phyloP scores from a whole-genome alignment of 805 yeast species.

The Barnettozyma salicaria region DNA sequence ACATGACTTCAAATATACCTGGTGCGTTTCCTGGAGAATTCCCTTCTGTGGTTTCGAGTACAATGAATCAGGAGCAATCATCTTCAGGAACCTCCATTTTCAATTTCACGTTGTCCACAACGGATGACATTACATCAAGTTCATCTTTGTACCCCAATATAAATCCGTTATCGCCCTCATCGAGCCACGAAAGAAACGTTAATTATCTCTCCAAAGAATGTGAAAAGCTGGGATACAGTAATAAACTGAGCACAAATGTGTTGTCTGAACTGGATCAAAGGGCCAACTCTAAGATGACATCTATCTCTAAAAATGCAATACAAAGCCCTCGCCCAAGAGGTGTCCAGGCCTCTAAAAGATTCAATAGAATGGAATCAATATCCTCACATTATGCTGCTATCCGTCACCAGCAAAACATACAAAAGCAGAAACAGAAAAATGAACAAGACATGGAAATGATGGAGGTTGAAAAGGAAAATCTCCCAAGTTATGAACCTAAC shows the following conservation, averaged over 20 bases:
- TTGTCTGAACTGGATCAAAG: conserved; percentile 30
- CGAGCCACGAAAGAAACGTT: conserved; percentile 4
- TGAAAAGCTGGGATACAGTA: conserved; percentile 27
- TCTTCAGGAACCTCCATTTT: conserved; percentile 6
- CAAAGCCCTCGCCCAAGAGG: conserved; percentile 22
- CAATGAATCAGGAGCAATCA: too few relatives aligned
- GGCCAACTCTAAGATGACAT: conserved; percentile 22
- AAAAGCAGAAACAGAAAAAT: conserved; percentile 10
- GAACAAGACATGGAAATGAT: conserved; percentile 10
- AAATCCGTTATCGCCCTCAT: conserved; percentile 15
- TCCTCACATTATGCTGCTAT: conserved; percentile 28
- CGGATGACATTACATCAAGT: not conserved
- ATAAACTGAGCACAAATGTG: conserved; percentile 30
- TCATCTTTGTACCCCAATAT: conserved; percentile 18
- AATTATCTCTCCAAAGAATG: conserved; percentile 10
- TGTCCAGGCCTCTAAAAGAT: conserved; percentile 22
- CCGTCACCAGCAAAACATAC: conserved; percentile 3
- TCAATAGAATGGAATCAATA: conserved; percentile 30
- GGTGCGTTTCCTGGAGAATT: conserved; percentile 11
- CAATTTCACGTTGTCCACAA: conserved; percentile 16
- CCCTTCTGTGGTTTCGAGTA: too few relatives aligned
- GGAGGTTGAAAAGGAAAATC: conserved; percentile 23
- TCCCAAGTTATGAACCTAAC: conserved; percentile 21
- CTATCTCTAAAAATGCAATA: conserved; percentile 6
- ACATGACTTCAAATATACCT: conserved; percentile 9